Evolutionary conservation across 192 early-diverging fungal species (phyloP), one percentile per base, ranked within the genome.

Genomic region (Spizellomyces sp.): DNA sequence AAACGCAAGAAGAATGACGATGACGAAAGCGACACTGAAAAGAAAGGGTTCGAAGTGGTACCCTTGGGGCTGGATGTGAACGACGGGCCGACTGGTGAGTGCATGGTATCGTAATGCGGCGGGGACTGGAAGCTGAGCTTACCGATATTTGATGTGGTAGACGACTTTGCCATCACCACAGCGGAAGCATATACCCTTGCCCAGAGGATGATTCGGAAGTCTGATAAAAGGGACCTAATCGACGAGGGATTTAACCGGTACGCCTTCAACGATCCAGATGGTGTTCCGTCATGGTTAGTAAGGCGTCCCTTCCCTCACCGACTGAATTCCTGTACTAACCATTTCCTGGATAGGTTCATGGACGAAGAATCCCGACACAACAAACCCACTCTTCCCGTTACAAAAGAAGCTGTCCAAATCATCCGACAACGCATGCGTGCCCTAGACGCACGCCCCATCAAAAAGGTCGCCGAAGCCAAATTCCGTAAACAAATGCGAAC

Each of bases 391-490:
- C 76, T 95, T 56, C 98, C 98, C 7, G 89, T 98, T n/a, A 94
- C 96, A 27, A 98, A 98, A 78, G 98, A 99, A 83, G 95, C 98
- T 4, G 90, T 96, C 9, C 79, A 90, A 43, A 86, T 93, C 59
- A 88, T 99, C 67, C 79, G 84, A 67, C 90, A 95, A 56, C 88
- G 90, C 67, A 84, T 94, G 63, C 88, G 87, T 80, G 95, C 93
- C 19, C 83, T 99, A 71, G 91, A 99, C 78, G 98, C 95, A 5
- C 91, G 96, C 22, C 96, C 98, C 19, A 99, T 99, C 80, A 99
- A 99, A 80, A 99, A 98, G 87, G 91, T 99, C 45, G 95, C 95
- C 9, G 98, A 99, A 83, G 98, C 98, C 55, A 98, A 95, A 81
- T 95, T 93, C 52, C 86, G 98, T 60, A 97, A 99, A 86, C 93